Evolutionary conservation across 176 grass and related monocot species (phyloP).

Genomic region (Paspalum vaginatum): DNA sequence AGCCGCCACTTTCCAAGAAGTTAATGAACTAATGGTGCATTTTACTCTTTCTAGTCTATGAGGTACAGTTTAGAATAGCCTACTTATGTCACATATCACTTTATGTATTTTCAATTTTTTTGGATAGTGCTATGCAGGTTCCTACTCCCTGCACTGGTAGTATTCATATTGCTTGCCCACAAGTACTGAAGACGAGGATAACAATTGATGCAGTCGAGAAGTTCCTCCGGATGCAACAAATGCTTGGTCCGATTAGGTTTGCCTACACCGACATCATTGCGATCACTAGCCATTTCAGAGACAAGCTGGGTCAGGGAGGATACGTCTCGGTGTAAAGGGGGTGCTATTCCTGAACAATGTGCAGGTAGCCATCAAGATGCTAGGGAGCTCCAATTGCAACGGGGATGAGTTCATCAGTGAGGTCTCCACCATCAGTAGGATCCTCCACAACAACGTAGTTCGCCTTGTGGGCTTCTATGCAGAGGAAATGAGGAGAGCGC

Average conservation of each 20-base stretch:
- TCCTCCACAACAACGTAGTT: slow-evolving; percentile 54
- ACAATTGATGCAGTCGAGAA: slow-evolving; percentile 47
- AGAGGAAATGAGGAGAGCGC: slow-evolving; percentile 41
- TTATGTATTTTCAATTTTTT: not conserved
- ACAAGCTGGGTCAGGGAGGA: slow-evolving; percentile 56
- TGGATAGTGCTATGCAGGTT: slow-evolving; percentile 35
- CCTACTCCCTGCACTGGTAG: not conserved
- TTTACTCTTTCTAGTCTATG: too few relatives aligned
- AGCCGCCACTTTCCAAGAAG: too few relatives aligned
- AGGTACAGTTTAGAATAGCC: not conserved
- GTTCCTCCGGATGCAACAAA: slow-evolving; percentile 44
- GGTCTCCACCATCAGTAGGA: slow-evolving; percentile 46
- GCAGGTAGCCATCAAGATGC: slow-evolving; percentile 49
- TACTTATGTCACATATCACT: not conserved
- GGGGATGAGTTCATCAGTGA: slow-evolving; percentile 61
- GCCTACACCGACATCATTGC: slow-evolving; percentile 55
- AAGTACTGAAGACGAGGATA: slow-evolving; percentile 46
- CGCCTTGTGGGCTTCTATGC: slow-evolving; percentile 42
- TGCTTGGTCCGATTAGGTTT: slow-evolving; percentile 37
- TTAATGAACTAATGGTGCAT: too few relatives aligned
- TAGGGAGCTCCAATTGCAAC: slow-evolving; percentile 34
- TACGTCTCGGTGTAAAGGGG: slow-evolving; percentile 53
- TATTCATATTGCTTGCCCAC: slow-evolving; percentile 44
- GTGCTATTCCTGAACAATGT: slow-evolving; percentile 12
- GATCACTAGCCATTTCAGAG: slow-evolving; percentile 52